Conservation (phyloP, 2,329 filamentous ascomycete genomes). For the Berkeleyomyces rouxiae region DNA sequence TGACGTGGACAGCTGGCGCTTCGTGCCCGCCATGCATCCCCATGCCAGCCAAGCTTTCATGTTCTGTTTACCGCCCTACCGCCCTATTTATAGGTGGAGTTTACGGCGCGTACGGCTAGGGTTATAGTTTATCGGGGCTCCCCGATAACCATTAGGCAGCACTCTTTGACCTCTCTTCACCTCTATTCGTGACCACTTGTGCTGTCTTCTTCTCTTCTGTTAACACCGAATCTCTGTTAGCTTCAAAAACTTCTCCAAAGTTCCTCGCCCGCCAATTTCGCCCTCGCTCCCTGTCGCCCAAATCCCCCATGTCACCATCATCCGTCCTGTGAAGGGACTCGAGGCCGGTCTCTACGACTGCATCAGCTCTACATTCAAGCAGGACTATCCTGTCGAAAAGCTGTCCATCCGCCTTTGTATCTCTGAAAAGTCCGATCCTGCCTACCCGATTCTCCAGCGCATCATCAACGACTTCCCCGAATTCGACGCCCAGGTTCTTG, state of each 20-base stretch:
- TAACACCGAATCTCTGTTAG: conserved; percentile 18
- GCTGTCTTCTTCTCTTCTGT: neutral
- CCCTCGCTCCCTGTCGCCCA: conserved; percentile 32
- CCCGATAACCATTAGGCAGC: too few relatives aligned
- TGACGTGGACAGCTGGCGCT: neutral
- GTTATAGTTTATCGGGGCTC: too few relatives aligned
- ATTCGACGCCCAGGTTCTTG: conserved; percentile 53
- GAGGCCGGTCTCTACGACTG: conserved; percentile 87
- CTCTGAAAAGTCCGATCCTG: conserved; percentile 55
- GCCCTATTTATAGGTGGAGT: neutral
- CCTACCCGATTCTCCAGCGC: conserved; percentile 54
- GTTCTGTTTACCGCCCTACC: neutral
- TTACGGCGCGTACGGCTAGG: neutral
- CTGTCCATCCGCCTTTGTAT: conserved; percentile 74
- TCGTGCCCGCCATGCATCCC: neutral
- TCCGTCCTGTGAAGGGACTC: conserved; percentile 83
- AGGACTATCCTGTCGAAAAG: conserved; percentile 62
- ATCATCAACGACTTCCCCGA: conserved; percentile 57
- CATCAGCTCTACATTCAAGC: conserved; percentile 67
- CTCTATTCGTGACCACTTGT: neutral
- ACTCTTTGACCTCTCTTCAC: neutral
- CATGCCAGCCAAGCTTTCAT: neutral
- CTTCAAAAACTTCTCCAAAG: conserved; percentile 36
- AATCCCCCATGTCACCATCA: conserved; percentile 71
- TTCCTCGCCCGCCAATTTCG: conserved; percentile 33